Percentiles rank a stretch among this genome's conserved stretches.
Evolutionary conservation across 257 asterid genomes (phyloP).

Genomic region (Nicotiana tomentosiformis): DNA sequence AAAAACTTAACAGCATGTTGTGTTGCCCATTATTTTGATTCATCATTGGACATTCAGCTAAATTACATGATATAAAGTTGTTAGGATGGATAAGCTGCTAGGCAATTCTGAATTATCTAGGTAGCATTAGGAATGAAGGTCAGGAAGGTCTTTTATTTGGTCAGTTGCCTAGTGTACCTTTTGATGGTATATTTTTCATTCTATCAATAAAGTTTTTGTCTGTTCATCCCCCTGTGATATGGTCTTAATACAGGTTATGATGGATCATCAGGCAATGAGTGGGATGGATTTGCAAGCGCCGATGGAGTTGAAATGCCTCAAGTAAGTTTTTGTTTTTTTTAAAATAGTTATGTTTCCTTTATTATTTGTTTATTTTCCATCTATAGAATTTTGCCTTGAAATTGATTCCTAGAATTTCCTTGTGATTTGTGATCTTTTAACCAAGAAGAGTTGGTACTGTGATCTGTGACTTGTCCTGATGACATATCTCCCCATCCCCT

Average conservation of each 20-base stretch:
- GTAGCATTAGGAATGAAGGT: neutral
- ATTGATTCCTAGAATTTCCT: neutral
- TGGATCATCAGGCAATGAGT: slow-evolving; percentile 28
- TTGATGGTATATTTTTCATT: neutral
- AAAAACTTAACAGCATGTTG: neutral
- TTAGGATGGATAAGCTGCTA: neutral
- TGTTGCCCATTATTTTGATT: neutral
- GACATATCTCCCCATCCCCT: neutral
- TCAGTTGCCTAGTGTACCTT: neutral
- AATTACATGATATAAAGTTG: neutral
- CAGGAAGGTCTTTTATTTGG: neutral
- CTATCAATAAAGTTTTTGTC: neutral
- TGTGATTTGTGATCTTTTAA: no score
- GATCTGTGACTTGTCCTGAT: neutral
- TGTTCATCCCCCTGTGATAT: neutral
- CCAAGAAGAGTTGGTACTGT: neutral
- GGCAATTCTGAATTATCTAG: neutral
- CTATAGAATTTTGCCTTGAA: neutral
- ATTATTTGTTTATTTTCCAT: neutral
- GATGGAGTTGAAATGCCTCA: slow-evolving; percentile 29
- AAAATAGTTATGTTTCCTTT: neutral
- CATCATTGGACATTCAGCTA: neutral
- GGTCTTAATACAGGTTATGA: slow-evolving; percentile 15
- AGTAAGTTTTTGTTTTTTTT: slow-evolving; percentile 13
- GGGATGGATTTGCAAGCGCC: slow-evolving; percentile 28